Conservation (phyloP, 805 yeast species). For the Ogataea nonfermentans region DNA sequence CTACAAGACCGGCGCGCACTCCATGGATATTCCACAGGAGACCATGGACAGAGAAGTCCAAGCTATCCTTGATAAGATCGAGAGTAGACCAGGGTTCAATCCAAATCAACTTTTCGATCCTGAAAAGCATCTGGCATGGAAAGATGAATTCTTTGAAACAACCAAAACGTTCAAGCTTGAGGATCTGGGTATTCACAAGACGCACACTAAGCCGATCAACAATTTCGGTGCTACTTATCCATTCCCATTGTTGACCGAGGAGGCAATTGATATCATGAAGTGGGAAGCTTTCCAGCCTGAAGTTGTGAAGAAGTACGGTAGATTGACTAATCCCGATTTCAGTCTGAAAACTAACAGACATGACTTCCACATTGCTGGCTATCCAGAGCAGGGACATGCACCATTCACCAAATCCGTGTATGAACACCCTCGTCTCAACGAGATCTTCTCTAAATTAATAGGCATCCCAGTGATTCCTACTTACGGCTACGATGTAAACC, state of each 20-base stretch:
- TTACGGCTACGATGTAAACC: slow-evolving; percentile 55
- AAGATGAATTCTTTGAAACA: slow-evolving; percentile 36
- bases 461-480: slow-evolving; percentile 46
- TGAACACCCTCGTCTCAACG: slow-evolving; percentile 49
- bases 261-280: slow-evolving; percentile 55
- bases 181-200: slow-evolving; percentile 38
- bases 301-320: slow-evolving; percentile 41
- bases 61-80: slow-evolving; percentile 16
- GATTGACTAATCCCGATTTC: slow-evolving; percentile 36
- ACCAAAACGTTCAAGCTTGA: slow-evolving; percentile 38
- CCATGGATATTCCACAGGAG: slow-evolving; percentile 27
- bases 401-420: slow-evolving; percentile 53
- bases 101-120: slow-evolving; percentile 37
- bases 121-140: slow-evolving; percentile 36
- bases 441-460: slow-evolving; percentile 48
- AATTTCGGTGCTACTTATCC: slow-evolving; percentile 51
- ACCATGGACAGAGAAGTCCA: slow-evolving; percentile 28
- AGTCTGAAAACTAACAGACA: slow-evolving; percentile 31
- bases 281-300: slow-evolving; percentile 49
- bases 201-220: slow-evolving; percentile 35
- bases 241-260: slow-evolving; percentile 56
- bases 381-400: slow-evolving; percentile 34
- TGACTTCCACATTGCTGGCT: slow-evolving; percentile 52
- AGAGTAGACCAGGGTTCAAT: slow-evolving; percentile 14
- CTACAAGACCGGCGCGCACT: slow-evolving; percentile 23